A percentile compares a stretch with the other conserved stretches of the same genome.
phyloP scores from a whole-genome alignment of 163 green algal species.

The Botryococcus braunii region DNA sequence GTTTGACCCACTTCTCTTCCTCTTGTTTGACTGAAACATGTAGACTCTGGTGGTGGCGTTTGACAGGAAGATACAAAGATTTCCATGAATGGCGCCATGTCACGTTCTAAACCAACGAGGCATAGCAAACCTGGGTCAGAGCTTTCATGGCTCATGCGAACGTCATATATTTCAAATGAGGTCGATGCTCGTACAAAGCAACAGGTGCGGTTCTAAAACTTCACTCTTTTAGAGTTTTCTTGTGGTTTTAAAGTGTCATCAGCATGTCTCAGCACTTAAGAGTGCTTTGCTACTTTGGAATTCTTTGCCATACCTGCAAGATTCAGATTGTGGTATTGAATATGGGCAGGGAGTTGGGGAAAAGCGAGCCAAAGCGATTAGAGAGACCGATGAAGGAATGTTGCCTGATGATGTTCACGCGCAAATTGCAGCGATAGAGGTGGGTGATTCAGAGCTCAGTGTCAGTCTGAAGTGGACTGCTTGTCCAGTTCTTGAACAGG shows the following conservation, averaged over 20 bases:
- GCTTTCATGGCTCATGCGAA: conserved; percentile 61
- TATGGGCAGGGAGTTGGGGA: too few species aligned
- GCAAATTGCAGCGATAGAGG: conserved; percentile 27
- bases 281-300: too few species aligned
- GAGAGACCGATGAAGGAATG: too few species aligned
- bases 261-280: too few species aligned
- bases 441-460: not conserved
- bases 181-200: conserved; percentile 1
- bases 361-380: too few species aligned
- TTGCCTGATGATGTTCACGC: conserved; percentile 9
- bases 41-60: not conserved
- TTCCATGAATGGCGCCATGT: not conserved
- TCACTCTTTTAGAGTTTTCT: too few species aligned
- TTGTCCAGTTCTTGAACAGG: too few species aligned
- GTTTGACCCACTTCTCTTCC: not conserved
- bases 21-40: not conserved
- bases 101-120: not conserved
- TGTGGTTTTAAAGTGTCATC: too few species aligned
- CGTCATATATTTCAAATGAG: conserved; percentile 53
- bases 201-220: too few species aligned
- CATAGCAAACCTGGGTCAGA: conserved; percentile 13
- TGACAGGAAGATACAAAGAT: not conserved
- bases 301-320: too few species aligned
- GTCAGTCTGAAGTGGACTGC: too few species aligned
- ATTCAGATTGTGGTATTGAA: too few species aligned